These are phyloP conservation scores for Epithemia pelagica DNA, from an alignment of 108 stramenopile genomes.

Conservation along the genomic window DNA sequence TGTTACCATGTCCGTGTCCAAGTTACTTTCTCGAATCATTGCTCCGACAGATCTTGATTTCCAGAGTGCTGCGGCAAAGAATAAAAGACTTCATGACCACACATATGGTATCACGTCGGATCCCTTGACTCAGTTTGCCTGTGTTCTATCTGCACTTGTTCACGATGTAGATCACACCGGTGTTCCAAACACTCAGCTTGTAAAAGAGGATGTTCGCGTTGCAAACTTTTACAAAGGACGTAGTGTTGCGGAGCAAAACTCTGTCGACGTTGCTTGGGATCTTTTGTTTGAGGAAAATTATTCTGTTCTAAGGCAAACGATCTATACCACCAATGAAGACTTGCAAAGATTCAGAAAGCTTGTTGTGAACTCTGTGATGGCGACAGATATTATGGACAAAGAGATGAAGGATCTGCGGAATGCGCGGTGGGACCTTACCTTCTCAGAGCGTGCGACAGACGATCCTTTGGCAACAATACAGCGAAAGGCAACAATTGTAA, in stretches of 20 bases:
- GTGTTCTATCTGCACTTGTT: conserved; percentile 52
- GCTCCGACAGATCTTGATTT: neutral
- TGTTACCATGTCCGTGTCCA: conserved; percentile 34
- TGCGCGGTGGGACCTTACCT: conserved; percentile 8
- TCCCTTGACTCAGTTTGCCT: conserved; percentile 44
- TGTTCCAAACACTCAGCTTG: conserved; percentile 30
- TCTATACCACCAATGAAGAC: conserved; percentile 7
- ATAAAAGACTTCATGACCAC: conserved; percentile 15
- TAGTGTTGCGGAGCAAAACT: conserved; percentile 16
- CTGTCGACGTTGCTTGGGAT: conserved; percentile 14
- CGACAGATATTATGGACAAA: conserved; percentile 13
- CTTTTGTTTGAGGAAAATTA: conserved; percentile 7
- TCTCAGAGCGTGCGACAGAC: conserved; percentile 1
- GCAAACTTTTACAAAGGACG: conserved; percentile 26
- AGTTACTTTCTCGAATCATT: conserved; percentile 17
- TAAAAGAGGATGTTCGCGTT: conserved; percentile 21
- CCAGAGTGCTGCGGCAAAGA: conserved; percentile 11
- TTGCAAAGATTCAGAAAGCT: conserved; percentile 9
- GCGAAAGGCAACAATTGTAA: conserved; percentile 12
- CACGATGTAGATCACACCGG: conserved; percentile 58
- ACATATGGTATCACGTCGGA: conserved; percentile 58
- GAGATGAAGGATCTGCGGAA: conserved; percentile 8
- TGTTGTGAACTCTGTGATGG: conserved; percentile 10
- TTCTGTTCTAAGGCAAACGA: neutral
- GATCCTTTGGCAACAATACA: neutral